These are phyloP conservation scores for Laguncularia racemosa DNA, from an alignment of 345 rosid species.

Conservation along the genomic window DNA sequence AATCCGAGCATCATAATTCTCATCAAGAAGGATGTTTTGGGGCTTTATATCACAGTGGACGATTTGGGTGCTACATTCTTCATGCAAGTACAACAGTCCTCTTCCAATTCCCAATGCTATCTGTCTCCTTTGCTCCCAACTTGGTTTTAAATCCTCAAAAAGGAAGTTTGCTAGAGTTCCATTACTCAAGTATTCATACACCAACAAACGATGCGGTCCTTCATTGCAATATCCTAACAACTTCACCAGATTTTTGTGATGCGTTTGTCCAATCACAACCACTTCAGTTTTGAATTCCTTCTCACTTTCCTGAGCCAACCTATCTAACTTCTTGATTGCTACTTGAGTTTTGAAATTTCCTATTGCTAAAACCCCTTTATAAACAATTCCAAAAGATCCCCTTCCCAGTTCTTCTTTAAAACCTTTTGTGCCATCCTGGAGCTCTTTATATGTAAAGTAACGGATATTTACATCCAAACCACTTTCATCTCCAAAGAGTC, in stretches of 20 bases:
- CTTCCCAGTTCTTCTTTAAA: conserved; percentile 25
- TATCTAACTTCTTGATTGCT: conserved; percentile 33
- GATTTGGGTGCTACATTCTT: conserved; percentile 40
- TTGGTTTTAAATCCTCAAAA: conserved; percentile 19
- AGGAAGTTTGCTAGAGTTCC: conserved; percentile 36
- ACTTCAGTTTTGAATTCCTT: conserved; percentile 44
- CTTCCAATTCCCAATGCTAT: conserved; percentile 41
- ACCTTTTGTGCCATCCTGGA: conserved; percentile 14
- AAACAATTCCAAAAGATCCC: conserved; percentile 22
- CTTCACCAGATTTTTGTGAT: conserved; percentile 39
- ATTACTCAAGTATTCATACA: conserved; percentile 40
- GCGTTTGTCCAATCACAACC: conserved; percentile 33
- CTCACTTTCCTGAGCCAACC: conserved; percentile 23
- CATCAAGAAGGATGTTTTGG: conserved; percentile 38
- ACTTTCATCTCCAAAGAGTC: neutral
- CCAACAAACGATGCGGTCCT: conserved; percentile 28
- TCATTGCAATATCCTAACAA: conserved; percentile 38
- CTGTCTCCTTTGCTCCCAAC: conserved; percentile 28
- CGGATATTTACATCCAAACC: conserved; percentile 13
- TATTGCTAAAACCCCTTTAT: conserved; percentile 14
- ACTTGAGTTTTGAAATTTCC: conserved; percentile 5
- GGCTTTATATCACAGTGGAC: conserved; percentile 52
- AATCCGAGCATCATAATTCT: conserved; percentile 25
- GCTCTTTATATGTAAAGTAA: conserved; percentile 15
- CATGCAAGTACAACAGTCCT: conserved; percentile 40